Base-by-base conservation (phyloP, 202 grass and related monocot genomes). In the Carex arenaria region DNA sequence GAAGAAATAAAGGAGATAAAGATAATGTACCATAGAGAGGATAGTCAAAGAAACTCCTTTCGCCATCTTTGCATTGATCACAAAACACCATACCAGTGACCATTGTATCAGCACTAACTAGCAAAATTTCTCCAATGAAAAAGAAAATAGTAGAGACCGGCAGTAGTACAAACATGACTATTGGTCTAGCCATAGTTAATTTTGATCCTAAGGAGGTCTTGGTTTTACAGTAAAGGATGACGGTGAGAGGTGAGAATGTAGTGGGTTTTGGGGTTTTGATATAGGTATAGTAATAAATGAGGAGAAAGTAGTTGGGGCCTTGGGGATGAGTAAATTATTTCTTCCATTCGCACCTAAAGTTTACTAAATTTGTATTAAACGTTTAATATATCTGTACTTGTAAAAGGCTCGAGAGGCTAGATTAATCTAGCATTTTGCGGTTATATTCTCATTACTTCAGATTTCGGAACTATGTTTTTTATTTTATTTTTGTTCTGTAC, bases 1-100 rank as follows among this genome's bases (percentile, higher is more conserved):
- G 22, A 67, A 49, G 13, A 77, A 23, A 40, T 36, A 20, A 53
- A 72, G 36, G n/a, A 12, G 30, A 76, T 43, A 84, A 84, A 55
- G 7, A 22, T 18, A 59, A 79, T 49, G 6, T 76, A 92, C 94
- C 94, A 63, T 84, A 85, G 71, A 97, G 92, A 63, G 90, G 88
- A 86, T 94, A 94, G 87, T 97, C 92, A 66, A 97, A 91, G 64
- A 93, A 87, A 47, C 90, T 86, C 31, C 87, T 79, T 38, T 84
- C 9, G 11, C 94, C 94, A 61, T 97, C 94, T 84, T 86, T 94
- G 89, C 94, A 97, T 83, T 91, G 92, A 82, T 97, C 94, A 78
- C 94, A 97, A 84, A 93, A 97, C 59, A 94, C 94, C 84, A 88
- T 94, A 18, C 94, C 94, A 32, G 92, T 93, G 10, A 97, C 87